phyloP scores from a whole-genome alignment of 306 rosid genomes.

The Citrullus colocynthis region DNA sequence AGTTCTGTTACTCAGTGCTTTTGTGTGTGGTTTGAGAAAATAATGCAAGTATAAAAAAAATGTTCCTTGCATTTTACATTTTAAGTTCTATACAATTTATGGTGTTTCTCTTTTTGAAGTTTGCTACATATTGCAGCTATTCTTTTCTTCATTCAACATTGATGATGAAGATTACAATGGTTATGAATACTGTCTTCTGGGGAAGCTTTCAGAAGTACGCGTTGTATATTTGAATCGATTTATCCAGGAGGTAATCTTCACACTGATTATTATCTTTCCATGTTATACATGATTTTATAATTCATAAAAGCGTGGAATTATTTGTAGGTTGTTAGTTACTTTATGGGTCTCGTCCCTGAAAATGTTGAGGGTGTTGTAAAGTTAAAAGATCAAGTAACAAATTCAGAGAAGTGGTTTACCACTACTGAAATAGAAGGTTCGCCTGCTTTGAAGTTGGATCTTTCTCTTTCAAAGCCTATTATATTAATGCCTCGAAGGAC shows the following conservation, averaged over 20 bases:
- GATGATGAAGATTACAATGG: conserved; percentile 89
- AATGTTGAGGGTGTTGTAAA: conserved; percentile 54
- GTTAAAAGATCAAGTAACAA: conserved; percentile 78
- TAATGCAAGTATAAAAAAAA: neutral
- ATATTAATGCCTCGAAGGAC: conserved; percentile 86
- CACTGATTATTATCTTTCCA: neutral
- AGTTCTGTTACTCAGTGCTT: neutral
- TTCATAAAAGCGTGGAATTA: conserved; percentile 14
- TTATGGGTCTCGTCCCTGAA: conserved; percentile 90
- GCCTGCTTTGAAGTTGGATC: conserved; percentile 91
- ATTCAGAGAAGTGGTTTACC: conserved; percentile 90
- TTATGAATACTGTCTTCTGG: conserved; percentile 74
- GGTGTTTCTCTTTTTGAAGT: conserved; percentile 7
- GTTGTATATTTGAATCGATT: conserved; percentile 82
- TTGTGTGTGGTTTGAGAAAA: neutral
- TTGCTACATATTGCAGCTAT: conserved; percentile 43
- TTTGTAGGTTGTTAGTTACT: conserved; percentile 68
- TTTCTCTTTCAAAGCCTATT: conserved; percentile 84
- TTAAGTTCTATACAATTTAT: conserved; percentile 8
- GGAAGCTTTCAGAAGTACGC: conserved; percentile 97
- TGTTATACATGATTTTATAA: neutral
- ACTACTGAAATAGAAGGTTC: conserved; percentile 87
- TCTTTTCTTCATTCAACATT: conserved; percentile 56
- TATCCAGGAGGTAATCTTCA: conserved; percentile 67
- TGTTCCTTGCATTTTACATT: neutral